phyloP scores from a whole-genome alignment of 176 grass and related monocot genomes.

The Echinochloa phyllopogon region DNA sequence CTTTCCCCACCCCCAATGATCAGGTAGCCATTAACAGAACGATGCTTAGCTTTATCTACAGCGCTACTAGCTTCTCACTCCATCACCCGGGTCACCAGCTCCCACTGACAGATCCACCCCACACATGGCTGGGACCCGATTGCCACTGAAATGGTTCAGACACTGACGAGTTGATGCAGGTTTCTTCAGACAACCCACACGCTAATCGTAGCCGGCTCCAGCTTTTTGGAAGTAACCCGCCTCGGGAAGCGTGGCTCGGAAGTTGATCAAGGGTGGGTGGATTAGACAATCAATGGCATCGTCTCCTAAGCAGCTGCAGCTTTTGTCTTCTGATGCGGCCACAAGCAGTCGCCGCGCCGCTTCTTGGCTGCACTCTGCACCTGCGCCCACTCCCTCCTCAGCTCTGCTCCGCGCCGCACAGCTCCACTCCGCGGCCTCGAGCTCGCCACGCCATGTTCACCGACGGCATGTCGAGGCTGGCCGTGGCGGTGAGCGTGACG shows the following conservation, averaged over 20 bases:
- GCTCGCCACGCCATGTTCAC: slow-evolving; percentile 39
- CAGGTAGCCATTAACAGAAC: slow-evolving; percentile 11
- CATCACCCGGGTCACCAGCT: not conserved
- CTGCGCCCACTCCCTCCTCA: not conserved
- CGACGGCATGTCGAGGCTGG: slow-evolving; percentile 54
- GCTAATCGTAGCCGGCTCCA: slow-evolving; percentile 25
- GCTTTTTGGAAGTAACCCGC: slow-evolving; percentile 47
- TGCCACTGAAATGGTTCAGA: not conserved
- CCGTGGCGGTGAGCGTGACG: slow-evolving; percentile 49
- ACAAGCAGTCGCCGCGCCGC: slow-evolving; percentile 7
- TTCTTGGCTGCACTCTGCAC: not conserved
- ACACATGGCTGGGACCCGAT: not conserved
- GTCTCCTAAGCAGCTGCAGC: slow-evolving; percentile 27
- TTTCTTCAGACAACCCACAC: slow-evolving; percentile 17
- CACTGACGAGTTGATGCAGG: not conserved
- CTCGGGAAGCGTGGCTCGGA: slow-evolving; percentile 7
- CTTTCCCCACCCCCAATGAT: slow-evolving; percentile 37
- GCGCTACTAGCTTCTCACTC: not conserved
- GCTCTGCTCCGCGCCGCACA: not conserved
- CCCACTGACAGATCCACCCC: not conserved
- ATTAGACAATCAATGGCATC: slow-evolving; percentile 32
- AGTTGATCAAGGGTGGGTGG: slow-evolving; percentile 38
- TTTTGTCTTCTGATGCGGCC: slow-evolving; percentile 33
- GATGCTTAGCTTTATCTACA: not conserved
- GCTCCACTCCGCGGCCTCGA: not conserved